Base-by-base conservation (phyloP, 176 grass and related monocot genomes). In the Zoysia japonica region DNA sequence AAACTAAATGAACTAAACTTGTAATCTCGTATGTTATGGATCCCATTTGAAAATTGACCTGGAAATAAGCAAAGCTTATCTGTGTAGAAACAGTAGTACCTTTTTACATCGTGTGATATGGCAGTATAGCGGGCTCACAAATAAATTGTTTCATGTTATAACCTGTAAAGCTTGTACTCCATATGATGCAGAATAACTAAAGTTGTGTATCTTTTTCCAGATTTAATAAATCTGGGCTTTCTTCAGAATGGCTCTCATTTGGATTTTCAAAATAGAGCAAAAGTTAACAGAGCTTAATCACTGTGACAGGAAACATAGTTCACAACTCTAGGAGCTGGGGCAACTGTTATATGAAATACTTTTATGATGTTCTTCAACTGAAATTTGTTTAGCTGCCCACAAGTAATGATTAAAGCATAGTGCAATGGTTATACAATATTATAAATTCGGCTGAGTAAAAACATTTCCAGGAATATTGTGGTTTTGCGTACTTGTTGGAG, bases 71-170 rank as follows among this genome's bases (percentile, higher is more conserved):
- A n/a, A 10, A 45, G 48, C 45, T 42, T 49, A 49, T 46, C 39
- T 48, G 50, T 68, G 79, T 45, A 36, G 42, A 48, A 69, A 53
- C 50, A 55, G 60, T 53, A 35, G 28, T 79, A 68, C 51, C 35
- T 52, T 75, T 57, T 17, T 50, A 37, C 67, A 68, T 15, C 68
- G 7, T 45, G 17, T 68, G 41, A 5, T 61, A 40, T 60, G 71
- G 39, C 10, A 37, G 42, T 37, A 77, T 69, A 53, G 7, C 43
- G 66, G 42, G 51, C 35, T 67, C 69, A 74, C 9, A 74, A 50
- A 73, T 53, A 73, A 52, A 65, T 44, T 53, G 3, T 44, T 54
- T 42, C 48, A 67, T 56, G 47, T 68, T 77, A 77, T 77, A 69
- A 38, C 8, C 17, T 40, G 17, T 5, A 50, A 69, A 50, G 13